Conservation (phyloP, 768 basidiomycete genomes). For the Tricholoma sp. region DNA sequence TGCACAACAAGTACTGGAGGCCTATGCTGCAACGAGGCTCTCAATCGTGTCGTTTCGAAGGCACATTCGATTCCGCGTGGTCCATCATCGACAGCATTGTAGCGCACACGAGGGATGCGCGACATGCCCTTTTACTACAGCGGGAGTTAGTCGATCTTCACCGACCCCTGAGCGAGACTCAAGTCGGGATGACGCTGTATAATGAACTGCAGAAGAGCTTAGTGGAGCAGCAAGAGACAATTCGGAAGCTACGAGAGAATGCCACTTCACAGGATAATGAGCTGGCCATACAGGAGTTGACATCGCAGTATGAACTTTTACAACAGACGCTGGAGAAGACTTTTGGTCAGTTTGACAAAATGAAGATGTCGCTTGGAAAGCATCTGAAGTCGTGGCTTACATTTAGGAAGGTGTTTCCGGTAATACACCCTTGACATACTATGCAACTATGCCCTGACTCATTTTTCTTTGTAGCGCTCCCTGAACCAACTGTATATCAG, state of each 20-base stretch:
- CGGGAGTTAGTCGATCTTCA: background rate
- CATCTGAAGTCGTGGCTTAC: slow-evolving; percentile 14
- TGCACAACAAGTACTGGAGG: background rate
- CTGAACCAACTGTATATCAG: too few species aligned
- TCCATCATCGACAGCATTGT: background rate
- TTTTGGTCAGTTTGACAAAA: slow-evolving; percentile 15
- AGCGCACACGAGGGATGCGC: background rate
- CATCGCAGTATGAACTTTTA: slow-evolving; percentile 12
- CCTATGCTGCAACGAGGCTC: background rate
- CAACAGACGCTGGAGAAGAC: slow-evolving; percentile 18
- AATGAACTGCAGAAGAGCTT: slow-evolving; percentile 19
- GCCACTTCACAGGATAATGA: slow-evolving; percentile 3
- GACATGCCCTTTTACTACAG: background rate
- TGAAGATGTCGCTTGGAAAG: slow-evolving; percentile 20
- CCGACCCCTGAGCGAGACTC: slow-evolving; percentile 22
- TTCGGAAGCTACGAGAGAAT: slow-evolving; percentile 12
- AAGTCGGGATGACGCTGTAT: slow-evolving; percentile 25
- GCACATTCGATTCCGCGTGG: background rate
- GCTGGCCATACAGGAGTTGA: slow-evolving; percentile 12
- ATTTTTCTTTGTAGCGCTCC: background rate
- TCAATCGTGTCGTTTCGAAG: background rate
- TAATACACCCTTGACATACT: slow-evolving; percentile 3
- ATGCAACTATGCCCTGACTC: background rate
- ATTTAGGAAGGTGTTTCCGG: slow-evolving; percentile 12
- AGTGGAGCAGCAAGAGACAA: slow-evolving; percentile 18